Base-by-base conservation (phyloP, 768 basidiomycete genomes). In the Sistotremastrum suecicum region DNA sequence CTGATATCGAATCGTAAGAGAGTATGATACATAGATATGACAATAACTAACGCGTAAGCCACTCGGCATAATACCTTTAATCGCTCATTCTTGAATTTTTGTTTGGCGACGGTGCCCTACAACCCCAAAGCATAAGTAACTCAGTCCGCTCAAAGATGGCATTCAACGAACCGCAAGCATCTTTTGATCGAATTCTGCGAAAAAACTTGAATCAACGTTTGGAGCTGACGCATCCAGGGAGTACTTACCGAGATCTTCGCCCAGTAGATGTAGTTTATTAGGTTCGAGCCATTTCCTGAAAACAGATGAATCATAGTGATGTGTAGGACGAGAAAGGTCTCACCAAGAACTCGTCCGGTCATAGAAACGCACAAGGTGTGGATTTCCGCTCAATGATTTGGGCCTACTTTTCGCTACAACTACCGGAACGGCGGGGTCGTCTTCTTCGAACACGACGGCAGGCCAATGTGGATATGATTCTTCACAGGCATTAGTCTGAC, bases 381-480 rank as follows among this genome's bases (percentile, higher is more conserved):
- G 43, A 30, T 65, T 65, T 7, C 64, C 65, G 30, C 35, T 60
- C 72, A 61, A 32, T 66, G 64, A 52, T 62, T 48, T 34, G 51
- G 41, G 30, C 51, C 40, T 30, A 37, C 28, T 43, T 38, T 52
- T 44, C 61, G 45, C 62, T 46, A 55, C 59, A 41, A 49, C 53
- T 36, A 34, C 42, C 1, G 83, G 83, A n/a, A 89, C 70, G 0
- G 58, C 58, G 1, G 66, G 59, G 41, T 81, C 74, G 37, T 78
- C 74, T 6, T 73, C 70, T 29, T 79, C 76, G 43, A 71, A 80
- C 10, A 91, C 72, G 6, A 84, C 76, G 6, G 80, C 90, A 37
- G 90, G 86, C 80, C 83, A 94, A 79, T 80, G 92, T 1, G 90
- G 90, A 54, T 69, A 91, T 0, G 78, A 72, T 34, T 66, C 86